phyloP scores from a whole-genome alignment of 495 filamentous ascomycete species.

The Talaromyces adpressus region DNA sequence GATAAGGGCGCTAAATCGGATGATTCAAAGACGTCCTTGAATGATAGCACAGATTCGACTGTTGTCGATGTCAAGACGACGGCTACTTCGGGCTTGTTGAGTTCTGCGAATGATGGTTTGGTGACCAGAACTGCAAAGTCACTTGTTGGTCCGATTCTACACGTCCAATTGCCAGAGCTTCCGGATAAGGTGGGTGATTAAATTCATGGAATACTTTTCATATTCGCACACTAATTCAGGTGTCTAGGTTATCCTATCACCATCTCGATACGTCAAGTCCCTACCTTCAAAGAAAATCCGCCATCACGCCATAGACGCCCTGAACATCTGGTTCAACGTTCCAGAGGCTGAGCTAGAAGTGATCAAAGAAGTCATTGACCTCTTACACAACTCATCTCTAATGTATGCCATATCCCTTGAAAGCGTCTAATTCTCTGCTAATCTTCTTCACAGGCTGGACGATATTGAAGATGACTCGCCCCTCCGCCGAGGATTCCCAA shows the following conservation, averaged over 20 bases:
- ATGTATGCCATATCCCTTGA: slow-evolving; percentile 1
- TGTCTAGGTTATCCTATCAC: neutral
- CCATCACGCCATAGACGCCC: neutral
- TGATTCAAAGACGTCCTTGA: neutral
- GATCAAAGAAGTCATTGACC: slow-evolving; percentile 2
- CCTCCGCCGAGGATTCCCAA: slow-evolving; percentile 70
- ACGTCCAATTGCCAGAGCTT: neutral
- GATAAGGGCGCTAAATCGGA: neutral
- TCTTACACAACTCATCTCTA: neutral
- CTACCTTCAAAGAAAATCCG: neutral
- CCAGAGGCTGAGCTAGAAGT: neutral
- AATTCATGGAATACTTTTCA: neutral
- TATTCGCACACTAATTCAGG: neutral
- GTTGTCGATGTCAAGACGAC: neutral
- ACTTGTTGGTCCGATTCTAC: neutral
- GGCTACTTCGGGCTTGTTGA: neutral
- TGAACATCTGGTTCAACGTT: neutral
- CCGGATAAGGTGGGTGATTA: neutral
- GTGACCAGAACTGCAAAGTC: neutral
- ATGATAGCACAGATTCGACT: neutral
- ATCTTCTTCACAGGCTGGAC: slow-evolving; percentile 13
- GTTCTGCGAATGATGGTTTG: neutral
- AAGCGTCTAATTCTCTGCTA: neutral
- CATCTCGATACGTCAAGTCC: neutral
- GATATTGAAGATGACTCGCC: slow-evolving; percentile 55